phyloP scores from a whole-genome alignment of 305 asterid genomes.

The Withania somnifera region DNA sequence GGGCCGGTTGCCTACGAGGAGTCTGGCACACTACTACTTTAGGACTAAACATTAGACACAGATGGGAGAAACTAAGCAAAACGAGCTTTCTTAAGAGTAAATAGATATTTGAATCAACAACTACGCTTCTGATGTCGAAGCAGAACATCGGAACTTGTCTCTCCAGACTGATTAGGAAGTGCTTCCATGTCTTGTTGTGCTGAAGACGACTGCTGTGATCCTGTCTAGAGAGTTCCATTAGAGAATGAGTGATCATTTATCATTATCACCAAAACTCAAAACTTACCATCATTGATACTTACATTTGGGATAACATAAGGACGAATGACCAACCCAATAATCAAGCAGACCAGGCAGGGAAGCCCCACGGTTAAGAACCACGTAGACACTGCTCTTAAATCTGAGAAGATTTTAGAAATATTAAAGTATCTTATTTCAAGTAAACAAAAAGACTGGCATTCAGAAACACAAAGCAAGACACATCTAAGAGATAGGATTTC shows the following conservation, averaged over 20 bases:
- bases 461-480: not conserved
- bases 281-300: constrained; percentile 19
- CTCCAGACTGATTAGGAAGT: constrained; percentile 71
- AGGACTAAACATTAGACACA: constrained; percentile 44
- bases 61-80: constrained; percentile 27
- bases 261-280: not conserved
- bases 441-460: not conserved
- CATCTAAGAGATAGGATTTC: not conserved
- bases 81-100: constrained; percentile 20
- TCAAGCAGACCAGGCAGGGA: constrained; percentile 50
- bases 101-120: constrained; percentile 47
- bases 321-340: constrained; percentile 53
- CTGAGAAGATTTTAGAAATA: constrained; percentile 22
- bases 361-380: constrained; percentile 53
- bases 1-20: constrained; percentile 16
- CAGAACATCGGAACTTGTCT: constrained; percentile 49
- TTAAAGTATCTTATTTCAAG: not conserved
- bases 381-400: constrained; percentile 35
- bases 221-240: constrained; percentile 67
- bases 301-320: constrained; percentile 54
- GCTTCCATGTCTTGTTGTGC: constrained; percentile 62
- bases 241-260: constrained; percentile 11
- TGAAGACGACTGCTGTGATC: constrained; percentile 39
- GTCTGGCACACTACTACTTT: constrained; percentile 18
- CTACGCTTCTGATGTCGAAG: constrained; percentile 75